Percentiles rank a stretch among this genome's conserved stretches.
phyloP scores from a whole-genome alignment of 2,329 filamentous ascomycete genomes.

The Sordariomycetes sp. region DNA sequence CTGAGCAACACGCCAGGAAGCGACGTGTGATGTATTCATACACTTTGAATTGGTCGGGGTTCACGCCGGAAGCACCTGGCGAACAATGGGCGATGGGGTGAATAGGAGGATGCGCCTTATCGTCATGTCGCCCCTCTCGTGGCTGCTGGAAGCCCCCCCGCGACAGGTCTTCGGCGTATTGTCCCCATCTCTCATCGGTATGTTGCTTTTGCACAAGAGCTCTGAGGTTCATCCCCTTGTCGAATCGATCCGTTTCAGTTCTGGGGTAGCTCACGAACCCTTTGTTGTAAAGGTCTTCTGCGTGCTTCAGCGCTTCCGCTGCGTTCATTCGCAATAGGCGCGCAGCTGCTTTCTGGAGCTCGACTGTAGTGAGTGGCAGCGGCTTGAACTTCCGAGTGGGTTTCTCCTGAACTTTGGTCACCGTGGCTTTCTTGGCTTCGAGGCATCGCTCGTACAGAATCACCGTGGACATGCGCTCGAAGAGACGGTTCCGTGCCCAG shows the following conservation, averaged over 20 bases:
- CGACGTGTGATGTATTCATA: constrained; percentile 90
- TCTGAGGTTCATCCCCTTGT: constrained; percentile 76
- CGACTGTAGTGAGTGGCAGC: constrained; percentile 86
- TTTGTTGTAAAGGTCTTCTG: constrained; percentile 82
- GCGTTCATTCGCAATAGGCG: constrained; percentile 83
- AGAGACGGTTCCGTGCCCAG: constrained; percentile 76
- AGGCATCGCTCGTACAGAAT: constrained; percentile 84
- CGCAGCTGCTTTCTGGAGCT: constrained; percentile 92
- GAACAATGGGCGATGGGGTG: constrained; percentile 85
- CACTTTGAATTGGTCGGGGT: constrained; percentile 61
- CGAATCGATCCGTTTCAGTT: constrained; percentile 95
- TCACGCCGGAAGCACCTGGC: constrained; percentile 51
- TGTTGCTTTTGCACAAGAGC: constrained; percentile 77
- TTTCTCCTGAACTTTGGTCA: constrained; percentile 81
- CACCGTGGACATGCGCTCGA: constrained; percentile 73
- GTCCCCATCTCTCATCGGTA: constrained; percentile 67
- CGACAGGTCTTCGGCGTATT: constrained; percentile 66
- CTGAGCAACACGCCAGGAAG: constrained; percentile 91
- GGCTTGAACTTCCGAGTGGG: constrained; percentile 93
- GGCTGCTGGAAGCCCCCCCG: constrained; percentile 74
- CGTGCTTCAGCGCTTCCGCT: constrained; percentile 79
- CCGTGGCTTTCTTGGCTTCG: constrained; percentile 62
- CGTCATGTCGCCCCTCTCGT: constrained; percentile 77
- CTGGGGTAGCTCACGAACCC: constrained; percentile 97
- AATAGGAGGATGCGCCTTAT: constrained; percentile 95